A percentile compares a stretch with the other conserved stretches of the same genome.
Conservation (phyloP, 352 stramenopile species). For the Phytopythium delawarense region DNA sequence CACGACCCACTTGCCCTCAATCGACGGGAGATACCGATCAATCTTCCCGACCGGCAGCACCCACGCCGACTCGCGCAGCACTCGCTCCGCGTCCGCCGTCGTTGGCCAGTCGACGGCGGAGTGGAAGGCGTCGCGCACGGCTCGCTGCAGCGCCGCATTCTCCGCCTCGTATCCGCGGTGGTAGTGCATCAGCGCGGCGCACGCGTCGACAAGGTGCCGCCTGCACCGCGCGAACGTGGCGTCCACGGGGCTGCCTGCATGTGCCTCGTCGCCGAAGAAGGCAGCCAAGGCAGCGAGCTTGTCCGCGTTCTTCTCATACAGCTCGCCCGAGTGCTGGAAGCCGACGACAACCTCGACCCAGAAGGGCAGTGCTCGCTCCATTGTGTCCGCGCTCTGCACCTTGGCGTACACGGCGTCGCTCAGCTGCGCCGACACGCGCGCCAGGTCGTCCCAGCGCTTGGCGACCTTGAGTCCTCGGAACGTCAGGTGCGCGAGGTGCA, state of each 20-base stretch:
- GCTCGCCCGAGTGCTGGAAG: constrained; percentile 67
- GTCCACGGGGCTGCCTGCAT: constrained; percentile 18
- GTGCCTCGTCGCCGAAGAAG: constrained; percentile 30
- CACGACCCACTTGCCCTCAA: constrained; percentile 78
- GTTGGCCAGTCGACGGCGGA: constrained; percentile 29
- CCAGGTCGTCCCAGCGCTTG: constrained; percentile 69
- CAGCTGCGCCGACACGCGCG: constrained; percentile 32
- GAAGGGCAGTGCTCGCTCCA: constrained; percentile 32
- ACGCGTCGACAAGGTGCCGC: constrained; percentile 29
- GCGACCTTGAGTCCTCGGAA: constrained; percentile 67
- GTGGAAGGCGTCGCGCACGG: constrained; percentile 33
- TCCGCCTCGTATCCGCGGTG: constrained; percentile 70
- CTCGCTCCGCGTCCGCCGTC: constrained; percentile 30
- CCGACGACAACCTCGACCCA: constrained; percentile 66
- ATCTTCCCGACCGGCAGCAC: constrained; percentile 36
- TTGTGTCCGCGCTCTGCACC: constrained; percentile 18
- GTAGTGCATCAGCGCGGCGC: constrained; percentile 50
- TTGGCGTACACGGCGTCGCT: constrained; percentile 36
- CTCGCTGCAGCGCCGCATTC: constrained; percentile 31
- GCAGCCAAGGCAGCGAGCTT: constrained; percentile 42
- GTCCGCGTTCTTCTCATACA: constrained; percentile 40
- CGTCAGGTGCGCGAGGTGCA: constrained; percentile 49
- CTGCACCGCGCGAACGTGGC: neutral
- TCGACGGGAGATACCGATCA: constrained; percentile 43
- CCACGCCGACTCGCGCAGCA: constrained; percentile 60